Evolutionary conservation across 2,329 filamentous ascomycete genomes (phyloP).

Genomic region (Elsinoe necatrix): DNA sequence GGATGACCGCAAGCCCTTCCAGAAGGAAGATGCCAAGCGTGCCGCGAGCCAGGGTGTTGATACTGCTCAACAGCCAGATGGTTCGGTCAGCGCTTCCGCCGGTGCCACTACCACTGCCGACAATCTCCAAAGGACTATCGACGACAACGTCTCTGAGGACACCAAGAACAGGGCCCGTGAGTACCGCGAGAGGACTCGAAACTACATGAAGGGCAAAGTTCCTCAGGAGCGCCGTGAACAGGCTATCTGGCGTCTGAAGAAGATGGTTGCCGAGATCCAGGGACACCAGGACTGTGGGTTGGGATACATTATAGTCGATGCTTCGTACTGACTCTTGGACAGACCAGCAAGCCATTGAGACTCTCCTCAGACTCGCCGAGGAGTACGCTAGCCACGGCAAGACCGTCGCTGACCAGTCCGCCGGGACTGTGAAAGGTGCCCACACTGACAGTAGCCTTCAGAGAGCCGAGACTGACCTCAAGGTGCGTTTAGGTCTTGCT

Average conservation of each 20-base stretch:
- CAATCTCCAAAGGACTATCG: constrained; percentile 45
- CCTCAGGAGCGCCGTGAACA: constrained; percentile 89
- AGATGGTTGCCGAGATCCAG: constrained; percentile 96
- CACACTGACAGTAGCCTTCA: constrained; percentile 56
- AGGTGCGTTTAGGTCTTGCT: constrained; percentile 45
- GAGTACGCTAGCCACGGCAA: constrained; percentile 71
- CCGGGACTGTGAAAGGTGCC: constrained; percentile 63
- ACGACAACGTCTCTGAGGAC: constrained; percentile 59
- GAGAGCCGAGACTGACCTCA: constrained; percentile 69
- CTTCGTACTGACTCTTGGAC: constrained; percentile 19
- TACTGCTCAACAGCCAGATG: constrained; percentile 43
- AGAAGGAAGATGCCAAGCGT: constrained; percentile 52
- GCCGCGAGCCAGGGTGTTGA: constrained; percentile 48
- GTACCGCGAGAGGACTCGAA: constrained; percentile 47
- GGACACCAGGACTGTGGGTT: constrained; percentile 75
- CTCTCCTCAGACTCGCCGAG: constrained; percentile 74
- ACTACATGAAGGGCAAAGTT: constrained; percentile 79
- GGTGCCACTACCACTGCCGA: constrained; percentile 41
- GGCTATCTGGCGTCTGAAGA: constrained; percentile 86
- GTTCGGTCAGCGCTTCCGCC: constrained; percentile 40
- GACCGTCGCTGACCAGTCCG: constrained; percentile 53
- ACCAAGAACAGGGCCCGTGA: constrained; percentile 38
- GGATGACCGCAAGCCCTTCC: constrained; percentile 49
- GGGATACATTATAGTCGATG: constrained; percentile 21
- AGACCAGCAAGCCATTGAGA: constrained; percentile 83